phyloP scores from a whole-genome alignment of 208 protist species.

The Histomonas meleagridis region DNA sequence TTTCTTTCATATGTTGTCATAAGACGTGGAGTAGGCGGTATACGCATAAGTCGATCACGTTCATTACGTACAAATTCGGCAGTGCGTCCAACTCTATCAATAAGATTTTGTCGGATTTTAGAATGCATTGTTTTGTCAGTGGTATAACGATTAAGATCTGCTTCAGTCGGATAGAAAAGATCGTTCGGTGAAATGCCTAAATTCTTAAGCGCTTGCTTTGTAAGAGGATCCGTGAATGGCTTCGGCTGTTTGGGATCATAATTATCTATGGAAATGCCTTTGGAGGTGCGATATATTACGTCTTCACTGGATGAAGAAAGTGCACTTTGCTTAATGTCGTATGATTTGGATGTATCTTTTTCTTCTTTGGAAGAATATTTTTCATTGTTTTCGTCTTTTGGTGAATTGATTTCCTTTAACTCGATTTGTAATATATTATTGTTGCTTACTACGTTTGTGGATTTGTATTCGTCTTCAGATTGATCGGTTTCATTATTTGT shows the following conservation, averaged over 20 bases:
- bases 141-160: neutral
- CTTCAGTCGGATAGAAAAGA: neutral
- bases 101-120: neutral
- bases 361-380: too few species aligned
- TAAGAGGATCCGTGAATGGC: slow-evolving; percentile 10
- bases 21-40: neutral
- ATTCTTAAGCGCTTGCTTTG: neutral
- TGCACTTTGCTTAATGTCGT: too few species aligned
- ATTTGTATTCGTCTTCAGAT: too few species aligned
- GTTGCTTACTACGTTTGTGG: too few species aligned
- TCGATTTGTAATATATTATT: too few species aligned
- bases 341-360: too few species aligned
- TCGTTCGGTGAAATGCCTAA: neutral
- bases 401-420: too few species aligned
- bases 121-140: neutral
- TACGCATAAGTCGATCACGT: neutral
- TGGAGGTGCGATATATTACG: too few species aligned
- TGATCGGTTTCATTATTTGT: too few species aligned
- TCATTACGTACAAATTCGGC: neutral
- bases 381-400: too few species aligned
- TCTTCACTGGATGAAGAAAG: too few species aligned
- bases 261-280: neutral
- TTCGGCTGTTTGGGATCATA: neutral
- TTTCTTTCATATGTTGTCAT: too few species aligned
- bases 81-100: neutral